Base-by-base conservation (phyloP, 2,329 filamentous ascomycete species). In the Hypoxylon sp. region DNA sequence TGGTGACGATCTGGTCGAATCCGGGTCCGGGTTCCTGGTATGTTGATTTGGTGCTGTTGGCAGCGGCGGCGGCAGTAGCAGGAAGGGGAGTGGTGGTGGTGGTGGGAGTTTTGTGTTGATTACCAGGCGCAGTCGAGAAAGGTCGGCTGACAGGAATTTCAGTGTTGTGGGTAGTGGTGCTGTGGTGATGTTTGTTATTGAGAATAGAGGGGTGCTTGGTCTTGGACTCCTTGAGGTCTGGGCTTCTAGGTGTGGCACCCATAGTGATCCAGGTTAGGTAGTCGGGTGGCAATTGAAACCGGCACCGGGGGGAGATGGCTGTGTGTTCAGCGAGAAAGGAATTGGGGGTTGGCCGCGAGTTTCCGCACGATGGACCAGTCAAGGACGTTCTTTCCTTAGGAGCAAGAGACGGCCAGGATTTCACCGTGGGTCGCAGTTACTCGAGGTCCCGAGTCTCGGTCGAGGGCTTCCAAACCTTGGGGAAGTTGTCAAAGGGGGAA, bases 11-110 rank as follows among this genome's bases (percentile, higher is more conserved):
- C 22, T 72, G 62, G 7, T 62, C 35, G 22, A 73, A 73, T n/a
- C 70, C 73, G 22, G 73, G 72, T 6, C 64, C 68, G 5, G 72
- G 54, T 2, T 30, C 48, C 51, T 74, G 70, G 44, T 67, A 73
- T 7, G 35, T 44, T 3, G 69, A 62, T 25, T 25, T 25, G 25
- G 25, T 25, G 25, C 25, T 25, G 25, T 25, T 25, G 25, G 25
- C 25, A n/a, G 60, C 22, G 40, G 60, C 13, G 22, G n/a, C n/a
- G 7, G 49, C 50, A 27, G 13, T 27, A 14, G 42, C 48, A 7
- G 27, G 13, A 13, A 27, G 46, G 33, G n/a, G 6, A 8, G 25
- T 20, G 54, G 30, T n/a, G 20, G n/a, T 13, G 14, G 31, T 56
- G 6, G 20, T 30, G 17, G n/a, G 54, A 17, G 14, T 10, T 17